These are phyloP conservation scores for Solanum pennellii DNA, from an alignment of 257 asterid species.

Conservation along the genomic window DNA sequence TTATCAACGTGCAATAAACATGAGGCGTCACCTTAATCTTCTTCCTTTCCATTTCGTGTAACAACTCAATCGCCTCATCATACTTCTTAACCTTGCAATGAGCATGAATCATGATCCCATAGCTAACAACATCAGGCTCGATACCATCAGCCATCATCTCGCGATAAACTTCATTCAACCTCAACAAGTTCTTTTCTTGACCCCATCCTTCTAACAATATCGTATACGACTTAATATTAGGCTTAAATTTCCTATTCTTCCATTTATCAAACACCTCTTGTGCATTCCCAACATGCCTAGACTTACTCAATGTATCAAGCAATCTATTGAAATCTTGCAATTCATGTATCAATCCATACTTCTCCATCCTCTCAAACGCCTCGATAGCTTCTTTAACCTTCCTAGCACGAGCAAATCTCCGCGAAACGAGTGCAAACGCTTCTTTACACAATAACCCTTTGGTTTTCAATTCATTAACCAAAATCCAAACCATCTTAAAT, in stretches of 20 bases:
- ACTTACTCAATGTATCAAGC: conserved; percentile 68
- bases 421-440: conserved; percentile 56
- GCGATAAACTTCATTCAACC: conserved; percentile 53
- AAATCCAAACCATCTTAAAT: conserved; percentile 64
- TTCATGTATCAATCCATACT: conserved; percentile 43
- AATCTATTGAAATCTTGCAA: conserved; percentile 64
- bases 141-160: conserved; percentile 66
- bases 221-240: conserved; percentile 56
- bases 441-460: conserved; percentile 37
- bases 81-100: conserved; percentile 47
- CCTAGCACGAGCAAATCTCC: conserved; percentile 75
- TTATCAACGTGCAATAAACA: conserved; percentile 75
- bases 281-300: conserved; percentile 48
- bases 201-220: conserved; percentile 84
- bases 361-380: conserved; percentile 72
- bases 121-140: conserved; percentile 65
- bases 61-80: conserved; percentile 38
- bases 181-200: conserved; percentile 42
- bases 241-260: conserved; percentile 39
- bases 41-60: conserved; percentile 44
- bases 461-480: conserved; percentile 56
- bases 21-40: conserved; percentile 59
- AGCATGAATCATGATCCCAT: conserved; percentile 63
- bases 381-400: conserved; percentile 58
- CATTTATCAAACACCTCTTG: conserved; percentile 67